Conservation (phyloP, 176 grass and related monocot species). For the Hordeum vulgare region DNA sequence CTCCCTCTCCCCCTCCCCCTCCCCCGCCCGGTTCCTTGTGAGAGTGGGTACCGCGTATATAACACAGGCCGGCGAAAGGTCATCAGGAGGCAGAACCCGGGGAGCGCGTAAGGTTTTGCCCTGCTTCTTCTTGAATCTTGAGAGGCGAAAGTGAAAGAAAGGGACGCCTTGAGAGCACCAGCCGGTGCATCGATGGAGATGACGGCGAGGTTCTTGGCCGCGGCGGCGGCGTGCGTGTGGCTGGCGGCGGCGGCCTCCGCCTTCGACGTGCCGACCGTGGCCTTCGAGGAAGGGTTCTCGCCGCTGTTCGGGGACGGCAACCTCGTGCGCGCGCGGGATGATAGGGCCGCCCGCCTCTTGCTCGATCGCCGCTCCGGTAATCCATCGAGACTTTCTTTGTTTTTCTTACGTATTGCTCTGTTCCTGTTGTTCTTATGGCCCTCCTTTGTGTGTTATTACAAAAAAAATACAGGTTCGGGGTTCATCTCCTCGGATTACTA, state of each 20-base stretch:
- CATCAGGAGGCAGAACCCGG: not conserved
- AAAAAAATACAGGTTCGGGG: slow-evolving; percentile 59
- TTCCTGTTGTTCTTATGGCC: not conserved
- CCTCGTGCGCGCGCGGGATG: slow-evolving; percentile 39
- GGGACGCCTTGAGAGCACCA: not conserved
- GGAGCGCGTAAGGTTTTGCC: slow-evolving; percentile 17
- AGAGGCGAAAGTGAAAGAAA: not conserved
- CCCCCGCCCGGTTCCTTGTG: not conserved
- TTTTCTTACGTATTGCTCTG: not conserved
- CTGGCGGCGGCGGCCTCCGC: slow-evolving; percentile 1
- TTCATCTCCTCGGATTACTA: slow-evolving; percentile 83
- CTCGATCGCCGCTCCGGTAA: slow-evolving; percentile 75
- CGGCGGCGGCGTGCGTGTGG: not conserved
- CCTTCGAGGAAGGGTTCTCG: slow-evolving; percentile 71
- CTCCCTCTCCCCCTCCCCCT: not conserved
- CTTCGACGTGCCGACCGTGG: slow-evolving; percentile 47
- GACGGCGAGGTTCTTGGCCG: not conserved
- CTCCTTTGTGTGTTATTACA: not conserved
- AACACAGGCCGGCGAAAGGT: not conserved
- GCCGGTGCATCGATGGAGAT: slow-evolving; percentile 19
- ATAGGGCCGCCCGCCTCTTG: slow-evolving; percentile 45
- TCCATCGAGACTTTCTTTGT: not conserved
- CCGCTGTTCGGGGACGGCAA: slow-evolving; percentile 74
- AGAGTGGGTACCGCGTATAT: slow-evolving; percentile 33
- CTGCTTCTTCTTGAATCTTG: not conserved